A percentile compares a stretch with the other conserved stretches of the same genome.
phyloP scores from a whole-genome alignment of 148 eudicot genomes.

The Cornus suecica region DNA sequence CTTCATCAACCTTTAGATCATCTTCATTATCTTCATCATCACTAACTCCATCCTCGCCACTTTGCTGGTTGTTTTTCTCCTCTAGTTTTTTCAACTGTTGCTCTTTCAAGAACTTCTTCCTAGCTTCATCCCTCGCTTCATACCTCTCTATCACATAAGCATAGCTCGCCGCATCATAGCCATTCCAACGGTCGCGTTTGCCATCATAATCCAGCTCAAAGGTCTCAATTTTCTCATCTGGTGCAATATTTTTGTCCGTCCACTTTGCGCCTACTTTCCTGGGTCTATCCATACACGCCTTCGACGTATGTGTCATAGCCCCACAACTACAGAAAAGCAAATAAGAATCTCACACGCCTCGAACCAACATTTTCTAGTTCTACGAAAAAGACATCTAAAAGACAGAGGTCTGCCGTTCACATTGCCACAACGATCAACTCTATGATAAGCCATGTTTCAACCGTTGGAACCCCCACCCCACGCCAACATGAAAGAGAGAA shows the following conservation, averaged over 20 bases:
- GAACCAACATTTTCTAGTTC: neutral
- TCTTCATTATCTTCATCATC: constrained; percentile 82
- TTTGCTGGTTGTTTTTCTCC: constrained; percentile 68
- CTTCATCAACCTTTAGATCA: constrained; percentile 84
- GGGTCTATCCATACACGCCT: constrained; percentile 90
- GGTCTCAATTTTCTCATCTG: constrained; percentile 83
- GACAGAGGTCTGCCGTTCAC: neutral
- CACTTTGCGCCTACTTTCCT: constrained; percentile 89
- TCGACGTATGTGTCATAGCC: constrained; percentile 76
- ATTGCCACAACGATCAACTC: neutral
- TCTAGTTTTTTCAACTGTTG: constrained; percentile 84
- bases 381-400: too few species aligned
- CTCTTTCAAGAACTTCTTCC: constrained; percentile 77
- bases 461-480: too few species aligned
- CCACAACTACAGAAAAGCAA: constrained; percentile 59
- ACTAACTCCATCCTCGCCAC: constrained; percentile 52
- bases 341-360: neutral
- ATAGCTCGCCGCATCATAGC: constrained; percentile 88
- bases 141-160: constrained; percentile 74
- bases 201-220: constrained; percentile 95
- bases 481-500: too few species aligned
- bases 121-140: constrained; percentile 91
- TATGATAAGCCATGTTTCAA: too few species aligned
- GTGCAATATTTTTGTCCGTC: constrained; percentile 73
- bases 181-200: constrained; percentile 94